phyloP scores from a whole-genome alignment of 2,329 filamentous ascomycete genomes.

The Aschersonia sp. region DNA sequence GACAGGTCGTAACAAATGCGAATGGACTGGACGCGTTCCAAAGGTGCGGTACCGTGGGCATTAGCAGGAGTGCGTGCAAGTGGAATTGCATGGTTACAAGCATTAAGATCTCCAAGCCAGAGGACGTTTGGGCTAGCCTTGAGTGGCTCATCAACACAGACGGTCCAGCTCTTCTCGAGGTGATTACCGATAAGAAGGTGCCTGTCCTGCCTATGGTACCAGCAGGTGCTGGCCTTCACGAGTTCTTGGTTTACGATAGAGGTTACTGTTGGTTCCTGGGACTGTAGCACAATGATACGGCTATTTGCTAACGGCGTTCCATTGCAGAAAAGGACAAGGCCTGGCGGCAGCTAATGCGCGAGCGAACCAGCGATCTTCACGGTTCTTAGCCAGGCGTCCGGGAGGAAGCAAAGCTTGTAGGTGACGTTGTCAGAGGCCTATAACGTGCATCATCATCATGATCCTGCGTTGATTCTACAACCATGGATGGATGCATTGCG shows the following conservation, averaged over 20 bases:
- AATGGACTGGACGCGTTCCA: constrained; percentile 97
- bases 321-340: constrained; percentile 49
- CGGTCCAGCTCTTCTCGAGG: constrained; percentile 81
- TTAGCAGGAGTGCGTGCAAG: constrained; percentile 90
- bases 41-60: constrained; percentile 87
- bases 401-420: too few relatives aligned
- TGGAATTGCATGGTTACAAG: constrained; percentile 99
- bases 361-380: constrained; percentile 42
- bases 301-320: constrained; percentile 14
- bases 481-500: too few relatives aligned
- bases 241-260: constrained; percentile 50
- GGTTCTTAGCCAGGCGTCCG: constrained; percentile 1
- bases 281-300: constrained; percentile 5
- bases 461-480: too few relatives aligned
- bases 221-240: constrained; percentile 71
- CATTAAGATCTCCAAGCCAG: constrained; percentile 46
- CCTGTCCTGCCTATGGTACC: constrained; percentile 98
- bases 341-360: constrained; percentile 50
- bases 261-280: constrained; percentile 9
- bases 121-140: constrained; percentile 62
- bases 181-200: constrained; percentile 81
- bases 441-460: too few relatives aligned
- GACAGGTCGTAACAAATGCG: constrained; percentile 77
- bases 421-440: too few relatives aligned
- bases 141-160: constrained; percentile 82